phyloP scores from a whole-genome alignment of 495 filamentous ascomycete species.

The Penicillium fimorum region DNA sequence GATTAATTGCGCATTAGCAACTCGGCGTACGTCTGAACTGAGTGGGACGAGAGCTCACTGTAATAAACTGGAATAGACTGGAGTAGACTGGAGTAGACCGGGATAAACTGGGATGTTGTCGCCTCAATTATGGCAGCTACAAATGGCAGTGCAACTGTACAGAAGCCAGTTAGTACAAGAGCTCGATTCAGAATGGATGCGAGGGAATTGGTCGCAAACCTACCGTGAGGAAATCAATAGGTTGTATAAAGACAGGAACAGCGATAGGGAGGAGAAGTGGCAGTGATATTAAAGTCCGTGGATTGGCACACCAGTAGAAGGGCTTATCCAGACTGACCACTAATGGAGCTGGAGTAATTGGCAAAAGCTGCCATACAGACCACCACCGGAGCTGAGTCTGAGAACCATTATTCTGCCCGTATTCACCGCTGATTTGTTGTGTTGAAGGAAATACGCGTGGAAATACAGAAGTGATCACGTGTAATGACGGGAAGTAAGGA shows the following conservation, averaged over 20 bases:
- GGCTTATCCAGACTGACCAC: neutral
- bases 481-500: neutral
- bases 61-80: neutral
- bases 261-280: neutral
- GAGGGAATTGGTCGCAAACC: constrained; percentile 5
- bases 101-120: neutral
- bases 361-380: constrained; percentile 1
- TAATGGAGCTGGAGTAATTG: neutral
- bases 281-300: neutral
- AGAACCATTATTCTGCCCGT: constrained; percentile 8
- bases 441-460: neutral
- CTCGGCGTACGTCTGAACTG: neutral
- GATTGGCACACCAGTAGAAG: neutral
- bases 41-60: neutral
- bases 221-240: neutral
- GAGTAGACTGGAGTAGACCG: neutral
- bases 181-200: neutral
- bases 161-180: neutral
- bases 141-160: neutral
- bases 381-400: constrained; percentile 5
- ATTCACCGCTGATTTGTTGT: constrained; percentile 7
- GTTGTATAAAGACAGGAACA: neutral
- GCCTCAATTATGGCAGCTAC: neutral
- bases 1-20: neutral
- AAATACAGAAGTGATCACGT: neutral